Base-by-base conservation (phyloP, 73 alveolate species). In the Paramecium tetraurelia region DNA sequence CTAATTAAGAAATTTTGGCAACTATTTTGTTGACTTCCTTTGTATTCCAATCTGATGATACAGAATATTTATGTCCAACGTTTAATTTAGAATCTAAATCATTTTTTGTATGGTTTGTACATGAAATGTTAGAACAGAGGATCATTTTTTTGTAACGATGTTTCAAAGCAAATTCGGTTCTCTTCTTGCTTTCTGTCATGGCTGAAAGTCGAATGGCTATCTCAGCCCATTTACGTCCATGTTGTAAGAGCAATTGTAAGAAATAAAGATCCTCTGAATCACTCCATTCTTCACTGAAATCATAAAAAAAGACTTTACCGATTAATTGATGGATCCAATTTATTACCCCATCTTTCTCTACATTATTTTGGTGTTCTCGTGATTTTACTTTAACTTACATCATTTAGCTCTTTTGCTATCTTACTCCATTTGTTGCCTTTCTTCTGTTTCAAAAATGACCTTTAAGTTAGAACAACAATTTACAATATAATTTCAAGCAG, bases 261-360 rank as follows among this genome's bases (percentile, higher is more conserved):
- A 97, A 85, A 46, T 87, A 63, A 63, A 96, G 92, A 89, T 97
- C 99, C 92, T 97, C 99, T 94, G 93, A 95, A 38, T 76, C 85
- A 57, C 95, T 92, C 98, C 98, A 97, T 88, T 93, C 93, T 11
- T 96, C 96, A 86, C 96, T 96, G 40, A 41, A 85, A 40, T 40
- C 7, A 41, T 53, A 46, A n/a, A 27, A n/a, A 40, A 20, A 18
- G 29, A 18, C 20, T 53, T 33, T 75, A 75, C 87, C 93, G 69
- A 57, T 93, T 95, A 9, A 97, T 95, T 14, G 88, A 38, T 71
- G 99, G 99, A 70, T 97, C 96, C 24, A 97, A 83, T 59, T 96
- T 96, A 63, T 97, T 97, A 77, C 93, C 95, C 98, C 98, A 97
- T 71, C 99, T 89, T 92, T 97, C 99, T 84, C 99, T 36, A 53